Evolutionary conservation across 306 rosid genomes (phyloP), one percentile per base, ranked within the genome.

Genomic region (Quercus ilex): DNA sequence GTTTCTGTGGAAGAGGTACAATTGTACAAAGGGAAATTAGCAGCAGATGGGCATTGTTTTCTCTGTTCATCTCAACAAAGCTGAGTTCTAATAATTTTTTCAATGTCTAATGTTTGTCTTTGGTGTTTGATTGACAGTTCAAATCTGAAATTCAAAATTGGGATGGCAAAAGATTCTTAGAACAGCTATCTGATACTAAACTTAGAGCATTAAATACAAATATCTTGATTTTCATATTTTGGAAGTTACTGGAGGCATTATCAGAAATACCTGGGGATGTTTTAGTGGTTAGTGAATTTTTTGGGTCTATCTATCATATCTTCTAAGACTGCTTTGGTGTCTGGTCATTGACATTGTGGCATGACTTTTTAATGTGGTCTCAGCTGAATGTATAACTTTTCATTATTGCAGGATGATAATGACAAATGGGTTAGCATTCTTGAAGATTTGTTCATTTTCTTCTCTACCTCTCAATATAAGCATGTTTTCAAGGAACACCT

Each of bases 121-220:
- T 82, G 31, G 46, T 67, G 18, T 85, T 80, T 79, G 53, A 30
- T 74, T 80, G 75, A 83, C 89, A 94, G 99, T 85, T 92, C 76
- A 87, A 87, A 70, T 71, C 86, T 3, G 89, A 92, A 60, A 74
- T 86, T 81, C 85, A 86, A 60, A 83, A 80, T 71, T 87, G 94
- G 97, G 96, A 95, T 71, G 91, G 94, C 85, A 79, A 82, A 83
- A 71, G 79, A 53, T 92, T 90, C 83, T 73, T 90, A 51, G 79
- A 86, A 60, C 86, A 81, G 72, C 88, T 92, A 53, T 74, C 69
- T 70, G 79, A 76, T 70, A 71, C 86, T 78, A 83, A 87, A 67
- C 79, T 85, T 59, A 82, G 73, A 75, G 76, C 87, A 65, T 59
- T 92, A 65, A 88, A 90, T 64, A 83, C 89, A 35, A 85, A 79